Percentiles rank a stretch among this genome's conserved stretches.
These are phyloP conservation scores for Cordia subcordata DNA, from an alignment of 257 asterid species.

Conservation along the genomic window DNA sequence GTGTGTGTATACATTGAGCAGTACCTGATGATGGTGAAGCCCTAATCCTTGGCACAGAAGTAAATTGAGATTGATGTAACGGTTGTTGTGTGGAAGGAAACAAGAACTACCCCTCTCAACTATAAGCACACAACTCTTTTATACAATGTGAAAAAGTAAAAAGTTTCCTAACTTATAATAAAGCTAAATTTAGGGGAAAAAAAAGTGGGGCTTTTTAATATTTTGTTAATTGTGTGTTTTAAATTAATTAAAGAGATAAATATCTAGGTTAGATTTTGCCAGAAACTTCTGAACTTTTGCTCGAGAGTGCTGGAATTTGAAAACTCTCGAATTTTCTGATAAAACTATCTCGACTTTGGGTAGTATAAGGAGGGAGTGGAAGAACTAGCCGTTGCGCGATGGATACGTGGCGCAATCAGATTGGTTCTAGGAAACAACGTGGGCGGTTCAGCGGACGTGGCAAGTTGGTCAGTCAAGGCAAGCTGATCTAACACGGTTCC, in stretches of 20 bases:
- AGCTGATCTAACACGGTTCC: constrained; percentile 21
- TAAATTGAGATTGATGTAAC: constrained; percentile 39
- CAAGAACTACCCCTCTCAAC: constrained; percentile 6
- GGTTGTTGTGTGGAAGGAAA: constrained; percentile 25
- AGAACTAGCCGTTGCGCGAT: constrained; percentile 51
- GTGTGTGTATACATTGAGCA: not conserved
- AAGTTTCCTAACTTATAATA: constrained; percentile 1
- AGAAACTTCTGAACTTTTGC: constrained; percentile 1
- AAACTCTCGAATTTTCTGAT: constrained; percentile 26
- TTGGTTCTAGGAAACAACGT: constrained; percentile 24
- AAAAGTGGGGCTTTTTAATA: not conserved
- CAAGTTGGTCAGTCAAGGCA: constrained; percentile 42
- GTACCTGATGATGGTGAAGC: constrained; percentile 1
- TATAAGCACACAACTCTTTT: not conserved
- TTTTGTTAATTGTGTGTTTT: not conserved
- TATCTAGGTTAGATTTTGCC: constrained; percentile 1
- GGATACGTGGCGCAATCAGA: constrained; percentile 29
- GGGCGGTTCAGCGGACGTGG: constrained; percentile 38
- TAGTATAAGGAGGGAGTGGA: not conserved
- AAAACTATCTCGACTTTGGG: constrained; percentile 7
- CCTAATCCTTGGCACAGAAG: constrained; percentile 23
- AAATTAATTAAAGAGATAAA: not conserved
- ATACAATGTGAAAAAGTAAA: not conserved
- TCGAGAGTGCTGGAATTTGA: constrained; percentile 34
- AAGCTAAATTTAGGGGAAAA: not conserved